Evolutionary conservation across 345 rosid genomes (phyloP).

Genomic region (Garcia nutans): DNA sequence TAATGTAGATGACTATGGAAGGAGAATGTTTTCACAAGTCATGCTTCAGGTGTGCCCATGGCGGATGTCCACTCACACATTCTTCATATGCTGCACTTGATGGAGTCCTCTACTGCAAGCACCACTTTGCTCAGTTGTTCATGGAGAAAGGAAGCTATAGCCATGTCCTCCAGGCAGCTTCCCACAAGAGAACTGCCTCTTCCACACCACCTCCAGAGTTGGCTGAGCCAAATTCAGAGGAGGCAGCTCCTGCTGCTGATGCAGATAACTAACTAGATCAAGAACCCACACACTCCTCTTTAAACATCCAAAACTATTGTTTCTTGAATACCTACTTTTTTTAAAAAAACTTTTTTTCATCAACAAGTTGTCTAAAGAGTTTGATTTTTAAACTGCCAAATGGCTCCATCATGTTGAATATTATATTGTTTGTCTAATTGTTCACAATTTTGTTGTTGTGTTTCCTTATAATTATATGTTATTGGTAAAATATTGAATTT

Average conservation of each 20-base stretch:
- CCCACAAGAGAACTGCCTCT: slow-evolving; percentile 53
- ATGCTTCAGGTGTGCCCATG: slow-evolving; percentile 84
- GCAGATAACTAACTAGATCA: slow-evolving; percentile 7
- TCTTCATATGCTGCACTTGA: slow-evolving; percentile 76
- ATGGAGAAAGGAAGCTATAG: slow-evolving; percentile 86
- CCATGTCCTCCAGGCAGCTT: slow-evolving; percentile 74
- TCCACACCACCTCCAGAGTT: slow-evolving; percentile 58
- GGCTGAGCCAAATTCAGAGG: slow-evolving; percentile 23
- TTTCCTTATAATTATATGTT: background rate
- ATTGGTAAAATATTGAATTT: background rate
- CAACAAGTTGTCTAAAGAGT: background rate
- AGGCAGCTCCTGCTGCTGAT: background rate
- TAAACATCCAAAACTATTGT: background rate
- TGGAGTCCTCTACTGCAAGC: slow-evolving; percentile 79
- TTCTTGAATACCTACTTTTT: background rate
- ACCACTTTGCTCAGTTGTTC: slow-evolving; percentile 83
- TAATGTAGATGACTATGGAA: slow-evolving; percentile 69
- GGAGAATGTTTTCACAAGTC: slow-evolving; percentile 83
- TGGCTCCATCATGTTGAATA: background rate
- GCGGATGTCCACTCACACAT: slow-evolving; percentile 70
- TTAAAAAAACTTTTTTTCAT: background rate
- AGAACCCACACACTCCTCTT: background rate
- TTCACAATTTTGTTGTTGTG: background rate
- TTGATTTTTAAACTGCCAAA: background rate
- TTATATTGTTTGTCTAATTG: slow-evolving; percentile 12